A percentile compares a stretch with the other conserved stretches of the same genome.
These are phyloP conservation scores for Pichia thaimueangensis DNA, from an alignment of 805 yeast species.

Conservation along the genomic window DNA sequence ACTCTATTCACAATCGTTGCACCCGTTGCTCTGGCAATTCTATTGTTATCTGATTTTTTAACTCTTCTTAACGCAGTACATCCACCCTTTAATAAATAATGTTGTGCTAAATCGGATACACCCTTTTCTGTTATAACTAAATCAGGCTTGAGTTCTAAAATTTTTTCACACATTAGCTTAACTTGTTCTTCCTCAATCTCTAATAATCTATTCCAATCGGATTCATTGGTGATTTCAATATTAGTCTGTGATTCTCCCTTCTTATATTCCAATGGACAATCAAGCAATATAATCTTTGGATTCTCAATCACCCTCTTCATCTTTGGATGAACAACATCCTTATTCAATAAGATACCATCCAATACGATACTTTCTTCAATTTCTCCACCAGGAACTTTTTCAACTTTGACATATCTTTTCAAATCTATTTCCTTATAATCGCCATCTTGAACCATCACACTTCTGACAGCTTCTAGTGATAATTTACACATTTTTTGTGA, in stretches of 20 bases:
- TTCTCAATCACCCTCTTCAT: constrained; percentile 87
- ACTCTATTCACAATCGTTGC: constrained; percentile 95
- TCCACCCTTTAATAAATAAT: constrained; percentile 87
- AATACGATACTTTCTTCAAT: constrained; percentile 82
- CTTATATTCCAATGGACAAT: constrained; percentile 96
- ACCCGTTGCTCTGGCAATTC: constrained; percentile 96
- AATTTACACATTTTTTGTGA: constrained; percentile 83
- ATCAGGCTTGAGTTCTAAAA: constrained; percentile 82
- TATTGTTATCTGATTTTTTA: constrained; percentile 89
- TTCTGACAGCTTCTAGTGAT: constrained; percentile 81
- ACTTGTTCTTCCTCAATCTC: constrained; percentile 98
- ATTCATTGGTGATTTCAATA: constrained; percentile 92
- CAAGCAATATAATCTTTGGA: constrained; percentile 84
- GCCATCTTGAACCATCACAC: constrained; percentile 61
- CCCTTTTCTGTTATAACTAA: constrained; percentile 97
- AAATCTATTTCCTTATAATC: constrained; percentile 78
- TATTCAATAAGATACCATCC: constrained; percentile 88
- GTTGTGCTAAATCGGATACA: constrained; percentile 96
- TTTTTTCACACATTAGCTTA: constrained; percentile 74
- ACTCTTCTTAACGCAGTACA: constrained; percentile 91
- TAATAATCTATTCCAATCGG: constrained; percentile 91
- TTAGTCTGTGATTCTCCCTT: constrained; percentile 99
- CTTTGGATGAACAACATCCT: constrained; percentile 98
- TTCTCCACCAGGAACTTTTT: constrained; percentile 97
- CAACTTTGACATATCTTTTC: constrained; percentile 88